Evolutionary conservation across 1,284 basidiomycete species (phyloP).

Genomic region (Ganoderma meredithae): DNA sequence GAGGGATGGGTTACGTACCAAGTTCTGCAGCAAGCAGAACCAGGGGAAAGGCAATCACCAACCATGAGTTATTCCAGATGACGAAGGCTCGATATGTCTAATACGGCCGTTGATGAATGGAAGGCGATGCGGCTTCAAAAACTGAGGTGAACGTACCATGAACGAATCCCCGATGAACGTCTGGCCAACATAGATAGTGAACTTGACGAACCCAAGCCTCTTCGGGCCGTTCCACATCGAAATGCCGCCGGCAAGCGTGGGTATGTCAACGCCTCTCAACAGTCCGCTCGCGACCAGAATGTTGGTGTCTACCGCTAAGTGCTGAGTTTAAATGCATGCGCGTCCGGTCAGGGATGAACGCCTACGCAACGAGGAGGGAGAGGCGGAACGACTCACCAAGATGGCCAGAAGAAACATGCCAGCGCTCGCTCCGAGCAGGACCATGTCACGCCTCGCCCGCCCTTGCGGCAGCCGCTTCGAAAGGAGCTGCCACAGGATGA

Average conservation of each 20-base stretch:
- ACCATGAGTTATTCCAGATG: slow-evolving; percentile 29
- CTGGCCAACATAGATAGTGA: slow-evolving; percentile 2
- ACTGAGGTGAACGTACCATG: background rate
- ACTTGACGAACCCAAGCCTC: slow-evolving; percentile 4
- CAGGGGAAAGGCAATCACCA: slow-evolving; percentile 3
- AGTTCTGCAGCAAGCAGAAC: slow-evolving; percentile 10
- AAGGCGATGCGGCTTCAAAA: background rate
- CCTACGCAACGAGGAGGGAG: background rate
- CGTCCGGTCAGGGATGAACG: background rate
- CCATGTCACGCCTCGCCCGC: background rate
- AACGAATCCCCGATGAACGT: slow-evolving; percentile 11
- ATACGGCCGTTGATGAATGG: background rate
- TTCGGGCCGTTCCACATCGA: background rate
- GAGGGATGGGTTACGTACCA: slow-evolving; percentile 9
- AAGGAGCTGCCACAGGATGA: background rate
- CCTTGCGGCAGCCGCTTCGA: background rate
- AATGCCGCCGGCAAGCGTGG: background rate
- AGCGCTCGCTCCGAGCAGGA: background rate
- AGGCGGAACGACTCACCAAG: background rate
- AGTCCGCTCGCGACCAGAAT: slow-evolving; percentile 7
- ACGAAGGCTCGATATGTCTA: slow-evolving; percentile 29
- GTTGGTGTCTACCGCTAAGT: background rate
- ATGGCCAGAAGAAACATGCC: slow-evolving; percentile 7
- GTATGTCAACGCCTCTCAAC: background rate
- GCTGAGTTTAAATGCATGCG: background rate